These are phyloP conservation scores for Gastrolobium bilobum DNA, from an alignment of 306 rosid species.

Conservation along the genomic window DNA sequence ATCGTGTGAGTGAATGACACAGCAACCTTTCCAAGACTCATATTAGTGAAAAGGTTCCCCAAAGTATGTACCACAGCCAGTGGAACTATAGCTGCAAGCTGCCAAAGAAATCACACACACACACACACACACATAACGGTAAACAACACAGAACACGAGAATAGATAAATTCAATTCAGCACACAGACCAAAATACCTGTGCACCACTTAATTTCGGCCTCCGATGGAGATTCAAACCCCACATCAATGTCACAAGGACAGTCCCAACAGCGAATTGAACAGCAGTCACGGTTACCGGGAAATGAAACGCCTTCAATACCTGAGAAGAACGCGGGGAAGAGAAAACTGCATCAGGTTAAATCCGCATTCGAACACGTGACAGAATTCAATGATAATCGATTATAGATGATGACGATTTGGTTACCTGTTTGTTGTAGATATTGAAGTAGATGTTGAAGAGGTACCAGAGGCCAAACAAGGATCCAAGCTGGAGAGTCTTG, in stretches of 20 bases:
- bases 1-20: constrained; percentile 99
- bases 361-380: neutral
- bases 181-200: constrained; percentile 63
- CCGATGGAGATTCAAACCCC: constrained; percentile 90
- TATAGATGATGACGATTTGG: neutral
- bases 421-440: constrained; percentile 94
- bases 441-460: constrained; percentile 96
- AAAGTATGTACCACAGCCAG: constrained; percentile 84
- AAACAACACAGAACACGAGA: constrained; percentile 10
- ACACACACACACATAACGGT: constrained; percentile 21
- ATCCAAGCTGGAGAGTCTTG: constrained; percentile 82
- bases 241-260: constrained; percentile 73
- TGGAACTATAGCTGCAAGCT: constrained; percentile 90
- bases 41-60: constrained; percentile 96
- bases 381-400: neutral
- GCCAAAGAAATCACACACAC: constrained; percentile 42
- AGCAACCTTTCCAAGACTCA: constrained; percentile 99
- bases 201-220: constrained; percentile 77
- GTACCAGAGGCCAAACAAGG: constrained; percentile 89
- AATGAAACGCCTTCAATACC: constrained; percentile 90
- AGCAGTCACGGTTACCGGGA: constrained; percentile 72
- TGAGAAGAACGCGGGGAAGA: constrained; percentile 45
- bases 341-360: constrained; percentile 13
- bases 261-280: constrained; percentile 87
- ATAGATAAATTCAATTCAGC: neutral